Conservation (phyloP, 352 stramenopile genomes). For the Pythium sukuiense region DNA sequence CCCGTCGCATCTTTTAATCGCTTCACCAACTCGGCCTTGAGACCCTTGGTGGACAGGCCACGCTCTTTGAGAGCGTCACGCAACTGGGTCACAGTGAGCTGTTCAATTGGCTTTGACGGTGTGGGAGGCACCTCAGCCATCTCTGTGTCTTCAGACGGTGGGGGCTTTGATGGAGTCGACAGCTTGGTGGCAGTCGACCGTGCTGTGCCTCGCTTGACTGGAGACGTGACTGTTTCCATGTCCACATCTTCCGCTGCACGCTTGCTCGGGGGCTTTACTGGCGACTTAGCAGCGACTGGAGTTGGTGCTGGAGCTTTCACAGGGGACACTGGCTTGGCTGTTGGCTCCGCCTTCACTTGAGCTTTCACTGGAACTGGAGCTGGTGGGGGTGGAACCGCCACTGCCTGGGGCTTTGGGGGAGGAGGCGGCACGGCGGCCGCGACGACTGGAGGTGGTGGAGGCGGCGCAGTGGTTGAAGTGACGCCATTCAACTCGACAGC, state of each 20-base stretch:
- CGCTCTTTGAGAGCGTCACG: conserved; percentile 77
- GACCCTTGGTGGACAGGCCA: conserved; percentile 72
- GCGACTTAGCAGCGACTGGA: conserved; percentile 3
- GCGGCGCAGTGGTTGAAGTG: conserved; percentile 20
- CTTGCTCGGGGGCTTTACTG: conserved; percentile 14
- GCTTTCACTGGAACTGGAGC: conserved; percentile 7
- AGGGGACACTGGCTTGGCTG: conserved; percentile 9
- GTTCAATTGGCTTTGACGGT: conserved; percentile 69
- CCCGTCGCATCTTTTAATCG: conserved; percentile 69
- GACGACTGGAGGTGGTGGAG: conserved; percentile 11
- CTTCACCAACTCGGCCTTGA: conserved; percentile 83
- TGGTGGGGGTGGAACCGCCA: background rate
- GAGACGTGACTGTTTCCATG: conserved; percentile 16
- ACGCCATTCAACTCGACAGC: conserved; percentile 29
- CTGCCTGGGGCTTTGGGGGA: conserved; percentile 22
- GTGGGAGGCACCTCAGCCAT: conserved; percentile 68
- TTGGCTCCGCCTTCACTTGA: conserved; percentile 4
- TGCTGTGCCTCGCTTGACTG: conserved; percentile 2
- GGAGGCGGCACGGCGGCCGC: conserved; percentile 29
- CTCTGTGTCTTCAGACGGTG: conserved; percentile 38
- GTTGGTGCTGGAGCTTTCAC: conserved; percentile 5
- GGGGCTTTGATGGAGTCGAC: conserved; percentile 22
- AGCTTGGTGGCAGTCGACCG: background rate
- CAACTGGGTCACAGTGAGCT: conserved; percentile 74
- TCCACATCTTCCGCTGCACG: conserved; percentile 9